Evolutionary conservation across 2,329 filamentous ascomycete species (phyloP).

Genomic region (Beauveria rudraprayagi): DNA sequence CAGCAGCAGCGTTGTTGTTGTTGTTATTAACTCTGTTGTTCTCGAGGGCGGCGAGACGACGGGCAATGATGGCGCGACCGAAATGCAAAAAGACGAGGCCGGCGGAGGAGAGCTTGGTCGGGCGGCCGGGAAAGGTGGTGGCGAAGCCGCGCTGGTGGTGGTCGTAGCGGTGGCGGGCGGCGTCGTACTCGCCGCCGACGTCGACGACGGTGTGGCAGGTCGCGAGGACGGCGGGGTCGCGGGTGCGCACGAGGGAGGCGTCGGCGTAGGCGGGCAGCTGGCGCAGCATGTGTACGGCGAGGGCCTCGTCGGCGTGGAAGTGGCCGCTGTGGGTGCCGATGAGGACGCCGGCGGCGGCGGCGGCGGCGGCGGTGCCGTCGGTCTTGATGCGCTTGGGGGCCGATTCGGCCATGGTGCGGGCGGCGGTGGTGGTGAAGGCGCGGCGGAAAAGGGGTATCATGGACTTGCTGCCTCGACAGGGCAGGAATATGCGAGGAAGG

Average conservation of each 20-base stretch:
- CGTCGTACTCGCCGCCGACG: slow-evolving; percentile 91
- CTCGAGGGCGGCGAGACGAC: slow-evolving; percentile 35
- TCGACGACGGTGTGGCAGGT: slow-evolving; percentile 93
- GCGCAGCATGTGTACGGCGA: slow-evolving; percentile 93
- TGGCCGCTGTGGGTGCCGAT: slow-evolving; percentile 97
- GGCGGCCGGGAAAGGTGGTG: slow-evolving; percentile 73
- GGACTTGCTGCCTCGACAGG: not conserved
- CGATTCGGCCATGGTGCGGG: slow-evolving; percentile 46
- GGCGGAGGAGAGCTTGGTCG: slow-evolving; percentile 86
- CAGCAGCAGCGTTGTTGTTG: slow-evolving; percentile 27
- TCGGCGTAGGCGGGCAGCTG: slow-evolving; percentile 72
- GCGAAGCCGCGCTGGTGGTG: slow-evolving; percentile 93
- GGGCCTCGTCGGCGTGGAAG: slow-evolving; percentile 97
- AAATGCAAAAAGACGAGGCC: slow-evolving; percentile 96
- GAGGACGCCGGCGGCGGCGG: slow-evolving; percentile 30
- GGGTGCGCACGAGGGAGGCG: slow-evolving; percentile 73
- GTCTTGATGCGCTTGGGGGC: slow-evolving; percentile 81
- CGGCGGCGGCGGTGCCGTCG: slow-evolving; percentile 28
- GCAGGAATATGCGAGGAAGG: not conserved
- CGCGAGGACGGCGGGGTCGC: slow-evolving; percentile 69
- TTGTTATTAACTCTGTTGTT: slow-evolving; percentile 27
- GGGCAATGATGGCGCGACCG: slow-evolving; percentile 72
- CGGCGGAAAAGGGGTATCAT: slow-evolving; percentile 3
- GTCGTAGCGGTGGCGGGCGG: slow-evolving; percentile 71
- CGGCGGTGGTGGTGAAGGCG: slow-evolving; percentile 8